A percentile compares a stretch with the other conserved stretches of the same genome.
These are phyloP conservation scores for Colletotrichum phormii DNA, from an alignment of 2,329 filamentous ascomycete species.

Conservation along the genomic window DNA sequence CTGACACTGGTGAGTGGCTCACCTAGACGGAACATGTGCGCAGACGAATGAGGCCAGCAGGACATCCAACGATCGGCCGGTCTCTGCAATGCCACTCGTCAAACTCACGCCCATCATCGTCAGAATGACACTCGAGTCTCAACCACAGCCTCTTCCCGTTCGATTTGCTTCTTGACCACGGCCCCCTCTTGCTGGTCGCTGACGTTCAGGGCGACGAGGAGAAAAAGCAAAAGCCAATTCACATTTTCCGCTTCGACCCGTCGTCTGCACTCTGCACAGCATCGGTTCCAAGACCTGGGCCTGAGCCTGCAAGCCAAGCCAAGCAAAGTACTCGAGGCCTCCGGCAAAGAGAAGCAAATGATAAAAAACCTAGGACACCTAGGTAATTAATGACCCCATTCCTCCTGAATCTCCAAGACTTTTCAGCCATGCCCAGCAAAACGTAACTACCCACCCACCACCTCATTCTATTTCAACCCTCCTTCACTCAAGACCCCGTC, in stretches of 20 bases:
- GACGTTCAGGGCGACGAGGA: background rate
- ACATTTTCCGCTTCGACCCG: slow-evolving; percentile 2
- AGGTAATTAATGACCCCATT: background rate
- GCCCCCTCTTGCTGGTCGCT: background rate
- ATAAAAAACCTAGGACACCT: background rate
- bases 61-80: slow-evolving; percentile 19
- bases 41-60: background rate
- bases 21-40: slow-evolving; percentile 7
- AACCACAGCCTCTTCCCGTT: background rate
- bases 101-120: background rate
- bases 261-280: background rate
- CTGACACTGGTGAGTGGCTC: background rate
- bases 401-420: slow-evolving; percentile 12
- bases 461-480: background rate
- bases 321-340: slow-evolving; percentile 26
- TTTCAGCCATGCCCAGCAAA: background rate
- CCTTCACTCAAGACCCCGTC: slow-evolving; percentile 1
- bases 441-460: slow-evolving; percentile 12
- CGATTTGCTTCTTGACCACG: background rate
- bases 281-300: background rate
- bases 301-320: slow-evolving; percentile 25
- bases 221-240: background rate
- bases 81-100: slow-evolving; percentile 17
- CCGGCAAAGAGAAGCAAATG: slow-evolving; percentile 4
- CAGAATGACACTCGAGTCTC: slow-evolving; percentile 1